Percentiles rank a stretch among this genome's conserved stretches.
phyloP scores from a whole-genome alignment of 2,329 filamentous ascomycete genomes.

The Aspergillus fischeri region DNA sequence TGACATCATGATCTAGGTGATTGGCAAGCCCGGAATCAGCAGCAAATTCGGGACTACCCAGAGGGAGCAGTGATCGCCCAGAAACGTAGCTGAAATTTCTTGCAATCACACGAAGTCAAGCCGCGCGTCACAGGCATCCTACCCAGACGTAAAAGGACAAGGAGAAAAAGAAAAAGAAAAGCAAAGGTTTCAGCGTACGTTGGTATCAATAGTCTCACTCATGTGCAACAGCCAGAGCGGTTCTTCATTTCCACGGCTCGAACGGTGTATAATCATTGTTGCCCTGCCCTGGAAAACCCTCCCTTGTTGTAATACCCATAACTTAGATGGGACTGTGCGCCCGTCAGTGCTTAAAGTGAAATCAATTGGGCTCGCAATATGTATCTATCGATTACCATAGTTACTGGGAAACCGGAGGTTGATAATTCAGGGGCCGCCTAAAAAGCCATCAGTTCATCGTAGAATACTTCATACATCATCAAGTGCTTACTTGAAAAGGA shows the following conservation, averaged over 20 bases:
- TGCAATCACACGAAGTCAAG: background rate
- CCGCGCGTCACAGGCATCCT: background rate
- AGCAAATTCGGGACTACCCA: slow-evolving; percentile 74
- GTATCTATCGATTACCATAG: slow-evolving; percentile 1
- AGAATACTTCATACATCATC: slow-evolving; percentile 18
- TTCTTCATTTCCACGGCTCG: background rate
- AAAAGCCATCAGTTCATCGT: slow-evolving; percentile 20
- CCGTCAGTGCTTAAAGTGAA: background rate
- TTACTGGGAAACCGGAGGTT: slow-evolving; percentile 55
- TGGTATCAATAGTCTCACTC: slow-evolving; percentile 8
- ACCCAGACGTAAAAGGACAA: background rate
- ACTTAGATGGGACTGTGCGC: slow-evolving; percentile 18
- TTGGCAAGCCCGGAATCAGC: slow-evolving; percentile 73
- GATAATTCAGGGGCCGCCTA: slow-evolving; percentile 81
- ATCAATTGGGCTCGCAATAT: background rate
- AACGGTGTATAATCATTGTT: background rate
- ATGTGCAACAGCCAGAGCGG: slow-evolving; percentile 5
- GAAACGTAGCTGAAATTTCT: slow-evolving; percentile 52
- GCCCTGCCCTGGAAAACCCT: background rate
- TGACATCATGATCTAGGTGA: slow-evolving; percentile 44
- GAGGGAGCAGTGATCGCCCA: slow-evolving; percentile 79
- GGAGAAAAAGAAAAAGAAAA: background rate
- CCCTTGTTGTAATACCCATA: background rate
- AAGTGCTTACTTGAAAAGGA: slow-evolving; percentile 86
- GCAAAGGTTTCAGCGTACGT: slow-evolving; percentile 1